phyloP scores from a whole-genome alignment of 192 early-diverging fungal species.

The Coemansia sp. region DNA sequence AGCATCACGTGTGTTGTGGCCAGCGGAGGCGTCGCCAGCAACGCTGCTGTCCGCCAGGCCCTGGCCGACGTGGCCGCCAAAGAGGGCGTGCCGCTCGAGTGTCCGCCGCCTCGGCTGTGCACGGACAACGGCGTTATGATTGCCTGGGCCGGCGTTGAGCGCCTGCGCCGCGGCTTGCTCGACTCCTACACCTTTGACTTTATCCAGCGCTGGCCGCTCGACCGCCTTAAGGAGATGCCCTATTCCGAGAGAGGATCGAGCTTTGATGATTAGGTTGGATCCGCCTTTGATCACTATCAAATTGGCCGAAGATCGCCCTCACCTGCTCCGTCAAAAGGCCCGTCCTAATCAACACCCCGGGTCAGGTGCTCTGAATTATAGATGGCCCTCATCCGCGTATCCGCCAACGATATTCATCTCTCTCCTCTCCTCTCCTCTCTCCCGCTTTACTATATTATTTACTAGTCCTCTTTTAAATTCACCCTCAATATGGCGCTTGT shows the following conservation, averaged over 20 bases:
- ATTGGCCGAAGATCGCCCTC: constrained; percentile 2
- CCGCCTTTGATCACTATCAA: too few relatives aligned
- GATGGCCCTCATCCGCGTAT: not conserved
- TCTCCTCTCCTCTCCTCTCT: not conserved
- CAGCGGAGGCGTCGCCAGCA: constrained; percentile 82
- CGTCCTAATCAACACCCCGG: not conserved
- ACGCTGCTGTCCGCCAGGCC: constrained; percentile 58
- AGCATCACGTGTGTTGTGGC: constrained; percentile 61
- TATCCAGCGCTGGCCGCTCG: constrained; percentile 77
- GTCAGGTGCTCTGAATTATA: not conserved
- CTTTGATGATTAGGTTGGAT: constrained; percentile 2
- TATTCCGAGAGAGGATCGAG: constrained; percentile 21
- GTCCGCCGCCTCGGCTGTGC: constrained; percentile 76
- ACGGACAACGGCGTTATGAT: constrained; percentile 88
- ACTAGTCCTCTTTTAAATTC: not conserved
- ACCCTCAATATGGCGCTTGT: constrained; percentile 17
- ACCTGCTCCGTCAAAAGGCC: not conserved
- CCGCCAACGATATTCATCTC: not conserved
- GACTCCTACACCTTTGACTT: constrained; percentile 74
- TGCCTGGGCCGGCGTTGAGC: constrained; percentile 82
- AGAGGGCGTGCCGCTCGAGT: constrained; percentile 62
- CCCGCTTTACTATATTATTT: not conserved
- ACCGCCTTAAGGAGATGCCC: constrained; percentile 54
- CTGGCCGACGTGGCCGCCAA: constrained; percentile 44
- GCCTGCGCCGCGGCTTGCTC: constrained; percentile 63